phyloP scores from a whole-genome alignment of 192 early-diverging fungal species.

The Gigaspora rosea region DNA sequence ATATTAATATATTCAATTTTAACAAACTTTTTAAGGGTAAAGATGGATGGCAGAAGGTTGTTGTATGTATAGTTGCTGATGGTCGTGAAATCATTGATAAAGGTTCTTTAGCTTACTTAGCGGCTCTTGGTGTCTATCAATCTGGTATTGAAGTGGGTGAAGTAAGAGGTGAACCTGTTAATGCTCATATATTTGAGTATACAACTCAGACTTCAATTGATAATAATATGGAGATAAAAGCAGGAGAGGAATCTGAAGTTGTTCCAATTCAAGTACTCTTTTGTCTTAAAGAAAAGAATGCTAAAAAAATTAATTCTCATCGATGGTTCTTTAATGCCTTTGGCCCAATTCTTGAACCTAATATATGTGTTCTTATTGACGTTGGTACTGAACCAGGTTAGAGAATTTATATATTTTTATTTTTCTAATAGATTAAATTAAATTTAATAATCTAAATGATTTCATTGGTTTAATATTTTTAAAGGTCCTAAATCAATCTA shows the following conservation, averaged over 20 bases:
- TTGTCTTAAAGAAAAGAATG: slow-evolving; percentile 91
- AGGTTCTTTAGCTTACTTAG: slow-evolving; percentile 72
- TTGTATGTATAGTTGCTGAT: slow-evolving; percentile 81
- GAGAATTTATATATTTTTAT: too few relatives aligned
- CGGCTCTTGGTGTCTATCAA: slow-evolving; percentile 82
- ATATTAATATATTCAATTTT: too few relatives aligned
- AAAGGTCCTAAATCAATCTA: slow-evolving; percentile 54
- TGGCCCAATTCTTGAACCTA: slow-evolving; percentile 56
- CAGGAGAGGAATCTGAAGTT: slow-evolving; percentile 59
- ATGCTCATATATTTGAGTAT: slow-evolving; percentile 73
- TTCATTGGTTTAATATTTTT: too few relatives aligned
- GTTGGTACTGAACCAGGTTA: slow-evolving; percentile 62
- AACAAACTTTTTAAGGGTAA: slow-evolving; percentile 39
- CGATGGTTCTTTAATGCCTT: slow-evolving; percentile 75
- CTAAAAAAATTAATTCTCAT: slow-evolving; percentile 87
- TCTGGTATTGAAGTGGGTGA: slow-evolving; percentile 68
- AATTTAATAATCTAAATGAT: too few relatives aligned
- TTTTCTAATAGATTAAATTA: too few relatives aligned
- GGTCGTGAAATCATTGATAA: slow-evolving; percentile 76
- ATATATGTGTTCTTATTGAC: slow-evolving; percentile 65
- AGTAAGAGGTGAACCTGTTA: slow-evolving; percentile 65
- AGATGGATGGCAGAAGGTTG: slow-evolving; percentile 83
- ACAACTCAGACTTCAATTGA: slow-evolving; percentile 78
- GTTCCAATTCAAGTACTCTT: slow-evolving; percentile 83
- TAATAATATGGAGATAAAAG: slow-evolving; percentile 66